Conservation (phyloP, 2,329 filamentous ascomycete genomes). For the Colletotrichum plurivorum region DNA sequence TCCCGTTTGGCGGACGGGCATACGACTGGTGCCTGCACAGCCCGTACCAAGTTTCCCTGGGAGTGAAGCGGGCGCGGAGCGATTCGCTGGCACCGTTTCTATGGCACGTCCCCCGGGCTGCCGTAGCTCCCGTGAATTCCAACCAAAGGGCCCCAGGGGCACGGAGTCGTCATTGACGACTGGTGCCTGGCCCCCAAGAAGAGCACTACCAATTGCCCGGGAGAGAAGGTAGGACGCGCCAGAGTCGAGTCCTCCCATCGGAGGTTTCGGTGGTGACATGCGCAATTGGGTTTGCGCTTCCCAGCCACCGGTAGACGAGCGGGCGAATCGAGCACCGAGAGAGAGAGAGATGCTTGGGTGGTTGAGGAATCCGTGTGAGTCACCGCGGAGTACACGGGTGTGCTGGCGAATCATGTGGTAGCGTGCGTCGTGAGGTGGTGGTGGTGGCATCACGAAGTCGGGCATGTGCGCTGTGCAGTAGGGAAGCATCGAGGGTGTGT, state of each 20-base stretch:
- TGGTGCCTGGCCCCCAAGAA: slow-evolving; percentile 10
- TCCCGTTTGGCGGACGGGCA: neutral
- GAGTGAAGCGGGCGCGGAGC: neutral
- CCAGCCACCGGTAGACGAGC: neutral
- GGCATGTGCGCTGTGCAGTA: neutral
- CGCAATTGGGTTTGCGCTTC: neutral
- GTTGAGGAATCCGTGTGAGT: neutral
- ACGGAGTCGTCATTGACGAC: slow-evolving; percentile 13
- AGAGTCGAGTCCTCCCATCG: neutral
- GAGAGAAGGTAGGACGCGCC: too few relatives aligned
- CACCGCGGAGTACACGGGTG: neutral
- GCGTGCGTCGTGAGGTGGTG: neutral
- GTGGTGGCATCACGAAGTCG: neutral
- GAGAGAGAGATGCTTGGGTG: too few relatives aligned
- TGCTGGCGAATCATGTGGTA: neutral
- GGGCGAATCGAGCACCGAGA: too few relatives aligned
- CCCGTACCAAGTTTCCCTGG: neutral
- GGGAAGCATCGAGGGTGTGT: neutral
- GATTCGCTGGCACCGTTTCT: neutral
- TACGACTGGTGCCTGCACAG: slow-evolving; percentile 10
- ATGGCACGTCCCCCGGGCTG: too few relatives aligned
- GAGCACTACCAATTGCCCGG: too few relatives aligned
- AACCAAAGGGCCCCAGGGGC: neutral
- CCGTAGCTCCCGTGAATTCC: neutral
- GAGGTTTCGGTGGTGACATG: neutral